A percentile compares a stretch with the other conserved stretches of the same genome.
Conservation (phyloP, 768 basidiomycete species). For the Lyophyllum semitale region DNA sequence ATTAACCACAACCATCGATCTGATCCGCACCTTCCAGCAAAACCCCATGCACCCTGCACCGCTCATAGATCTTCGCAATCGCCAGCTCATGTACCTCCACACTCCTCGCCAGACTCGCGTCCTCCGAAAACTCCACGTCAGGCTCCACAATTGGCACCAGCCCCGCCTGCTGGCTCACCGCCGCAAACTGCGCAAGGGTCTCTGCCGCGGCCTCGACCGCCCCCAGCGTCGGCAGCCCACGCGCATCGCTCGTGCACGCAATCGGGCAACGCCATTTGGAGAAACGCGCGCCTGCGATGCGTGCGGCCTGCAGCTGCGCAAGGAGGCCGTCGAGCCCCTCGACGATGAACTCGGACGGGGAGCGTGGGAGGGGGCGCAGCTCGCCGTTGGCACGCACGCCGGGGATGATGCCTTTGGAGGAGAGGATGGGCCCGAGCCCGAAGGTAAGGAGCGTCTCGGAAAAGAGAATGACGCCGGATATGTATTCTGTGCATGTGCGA, state of each 20-base stretch:
- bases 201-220: slow-evolving; percentile 48
- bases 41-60: slow-evolving; percentile 46
- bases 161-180: slow-evolving; percentile 51
- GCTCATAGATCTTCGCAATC: slow-evolving; percentile 45
- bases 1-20: background rate
- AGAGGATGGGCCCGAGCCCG: slow-evolving; percentile 45
- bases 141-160: slow-evolving; percentile 56
- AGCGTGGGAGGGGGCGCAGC: slow-evolving; percentile 44
- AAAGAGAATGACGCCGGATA: slow-evolving; percentile 56
- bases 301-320: slow-evolving; percentile 41
- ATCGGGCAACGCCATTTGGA: slow-evolving; percentile 55
- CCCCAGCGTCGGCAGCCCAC: slow-evolving; percentile 39
- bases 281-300: slow-evolving; percentile 47
- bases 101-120: slow-evolving; percentile 46
- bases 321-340: slow-evolving; percentile 52
- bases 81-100: slow-evolving; percentile 47
- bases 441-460: slow-evolving; percentile 51
- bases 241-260: slow-evolving; percentile 38
- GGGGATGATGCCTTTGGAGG: slow-evolving; percentile 45
- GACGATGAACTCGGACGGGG: slow-evolving; percentile 46
- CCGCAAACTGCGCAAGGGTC: slow-evolving; percentile 48
- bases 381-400: slow-evolving; percentile 55
- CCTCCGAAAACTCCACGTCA: slow-evolving; percentile 51
- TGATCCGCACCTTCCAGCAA: slow-evolving; percentile 48
- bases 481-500: slow-evolving; percentile 35